A percentile compares a stretch with the other conserved stretches of the same genome.
Evolutionary conservation across 805 yeast genomes (phyloP).

Genomic region (Sungouiozyma ichnusensis): DNA sequence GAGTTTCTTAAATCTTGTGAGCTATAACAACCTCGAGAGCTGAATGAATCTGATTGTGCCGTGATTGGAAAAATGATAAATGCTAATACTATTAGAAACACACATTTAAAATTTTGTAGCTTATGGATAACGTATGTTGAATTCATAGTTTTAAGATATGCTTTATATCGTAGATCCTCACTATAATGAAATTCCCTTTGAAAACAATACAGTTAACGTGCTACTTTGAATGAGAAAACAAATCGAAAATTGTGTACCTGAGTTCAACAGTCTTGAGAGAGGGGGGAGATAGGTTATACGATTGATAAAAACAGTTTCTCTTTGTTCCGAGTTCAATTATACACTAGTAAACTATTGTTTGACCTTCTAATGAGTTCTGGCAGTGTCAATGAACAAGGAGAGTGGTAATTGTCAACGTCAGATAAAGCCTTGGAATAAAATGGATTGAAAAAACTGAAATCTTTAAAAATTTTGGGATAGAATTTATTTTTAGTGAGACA

Average conservation of each 20-base stretch:
- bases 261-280: background rate
- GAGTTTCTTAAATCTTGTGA: conserved; percentile 16
- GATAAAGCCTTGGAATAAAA: no score
- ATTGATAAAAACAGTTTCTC: background rate
- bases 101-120: background rate
- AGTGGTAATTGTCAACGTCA: no score
- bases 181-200: background rate
- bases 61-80: background rate
- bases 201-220: no score
- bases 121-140: background rate
- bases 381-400: no score
- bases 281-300: background rate
- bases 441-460: background rate
- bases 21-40: conserved; percentile 30
- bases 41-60: background rate
- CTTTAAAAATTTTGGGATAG: background rate
- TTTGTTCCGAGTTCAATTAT: no score
- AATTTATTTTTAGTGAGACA: background rate
- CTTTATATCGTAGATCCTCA: background rate
- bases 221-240: no score
- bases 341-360: no score
- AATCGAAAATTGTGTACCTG: no score
- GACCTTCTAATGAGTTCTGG: no score
- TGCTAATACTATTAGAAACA: background rate
- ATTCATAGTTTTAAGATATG: background rate